Evolutionary conservation across 768 basidiomycete genomes (phyloP).

Genomic region (Leccinum fibrillosum): DNA sequence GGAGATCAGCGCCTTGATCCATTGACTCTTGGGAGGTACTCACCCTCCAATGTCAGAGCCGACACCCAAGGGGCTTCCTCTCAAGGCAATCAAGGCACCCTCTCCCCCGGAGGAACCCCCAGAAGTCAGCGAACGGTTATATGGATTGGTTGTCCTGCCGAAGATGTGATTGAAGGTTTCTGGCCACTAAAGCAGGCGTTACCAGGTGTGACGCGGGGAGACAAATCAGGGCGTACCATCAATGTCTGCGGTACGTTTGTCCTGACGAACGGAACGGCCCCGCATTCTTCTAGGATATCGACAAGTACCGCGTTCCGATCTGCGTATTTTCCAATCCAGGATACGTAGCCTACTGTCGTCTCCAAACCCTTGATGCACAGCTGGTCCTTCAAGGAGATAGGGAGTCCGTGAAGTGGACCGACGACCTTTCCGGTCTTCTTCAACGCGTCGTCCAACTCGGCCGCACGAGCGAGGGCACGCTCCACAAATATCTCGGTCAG

Average conservation of each 20-base stretch:
- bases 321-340: conserved; percentile 63
- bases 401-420: conserved; percentile 75
- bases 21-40: conserved; percentile 5
- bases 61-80: conserved; percentile 53
- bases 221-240: conserved; percentile 46
- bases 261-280: conserved; percentile 69
- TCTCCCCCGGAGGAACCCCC: conserved; percentile 90
- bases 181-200: conserved; percentile 47
- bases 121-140: conserved; percentile 63
- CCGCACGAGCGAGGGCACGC: conserved; percentile 59
- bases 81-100: conserved; percentile 61
- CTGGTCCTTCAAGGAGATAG: conserved; percentile 75
- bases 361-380: conserved; percentile 66
- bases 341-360: conserved; percentile 72
- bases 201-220: background rate
- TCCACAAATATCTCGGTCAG: conserved; percentile 83
- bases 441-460: conserved; percentile 61
- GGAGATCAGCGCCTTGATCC: background rate
- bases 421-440: conserved; percentile 58
- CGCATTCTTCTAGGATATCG: conserved; percentile 59
- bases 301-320: conserved; percentile 59
- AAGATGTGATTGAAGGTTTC: conserved; percentile 81
- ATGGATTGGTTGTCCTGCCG: conserved; percentile 75
- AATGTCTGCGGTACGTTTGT: conserved; percentile 79
- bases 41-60: conserved; percentile 84